These are phyloP conservation scores for Aspergillus affinis DNA, from an alignment of 495 filamentous ascomycete species.

Conservation along the genomic window DNA sequence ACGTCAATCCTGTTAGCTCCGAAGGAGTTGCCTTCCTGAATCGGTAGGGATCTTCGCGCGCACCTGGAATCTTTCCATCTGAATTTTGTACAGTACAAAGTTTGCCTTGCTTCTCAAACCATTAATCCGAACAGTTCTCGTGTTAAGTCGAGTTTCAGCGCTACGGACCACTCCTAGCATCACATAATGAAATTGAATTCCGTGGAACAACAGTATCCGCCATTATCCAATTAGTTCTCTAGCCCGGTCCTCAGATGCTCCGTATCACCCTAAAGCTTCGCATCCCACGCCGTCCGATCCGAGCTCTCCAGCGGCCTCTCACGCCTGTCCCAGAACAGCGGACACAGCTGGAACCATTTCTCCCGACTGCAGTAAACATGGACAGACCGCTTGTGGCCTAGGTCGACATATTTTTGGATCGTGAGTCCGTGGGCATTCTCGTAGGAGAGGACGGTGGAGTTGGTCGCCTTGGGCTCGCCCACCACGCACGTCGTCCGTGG, in stretches of 20 bases:
- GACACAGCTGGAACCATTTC: slow-evolving; percentile 67
- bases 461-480: slow-evolving; percentile 64
- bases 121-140: too few relatives aligned
- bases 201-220: background rate
- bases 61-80: background rate
- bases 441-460: slow-evolving; percentile 60
- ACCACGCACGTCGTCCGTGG: slow-evolving; percentile 61
- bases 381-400: slow-evolving; percentile 66
- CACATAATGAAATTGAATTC: background rate
- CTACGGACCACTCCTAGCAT: background rate
- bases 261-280: slow-evolving; percentile 35
- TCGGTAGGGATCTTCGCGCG: background rate
- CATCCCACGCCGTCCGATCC: slow-evolving; percentile 50
- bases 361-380: slow-evolving; percentile 60
- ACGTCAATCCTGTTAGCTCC: background rate
- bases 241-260: background rate
- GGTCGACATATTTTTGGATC: slow-evolving; percentile 64
- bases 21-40: background rate
- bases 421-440: slow-evolving; percentile 65
- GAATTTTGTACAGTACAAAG: too few relatives aligned
- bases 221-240: background rate
- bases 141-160: background rate
- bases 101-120: too few relatives aligned
- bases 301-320: slow-evolving; percentile 45
- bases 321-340: slow-evolving; percentile 51